Evolutionary conservation across 108 stramenopile genomes (phyloP).

Genomic region (Schizochytrium sp.): DNA sequence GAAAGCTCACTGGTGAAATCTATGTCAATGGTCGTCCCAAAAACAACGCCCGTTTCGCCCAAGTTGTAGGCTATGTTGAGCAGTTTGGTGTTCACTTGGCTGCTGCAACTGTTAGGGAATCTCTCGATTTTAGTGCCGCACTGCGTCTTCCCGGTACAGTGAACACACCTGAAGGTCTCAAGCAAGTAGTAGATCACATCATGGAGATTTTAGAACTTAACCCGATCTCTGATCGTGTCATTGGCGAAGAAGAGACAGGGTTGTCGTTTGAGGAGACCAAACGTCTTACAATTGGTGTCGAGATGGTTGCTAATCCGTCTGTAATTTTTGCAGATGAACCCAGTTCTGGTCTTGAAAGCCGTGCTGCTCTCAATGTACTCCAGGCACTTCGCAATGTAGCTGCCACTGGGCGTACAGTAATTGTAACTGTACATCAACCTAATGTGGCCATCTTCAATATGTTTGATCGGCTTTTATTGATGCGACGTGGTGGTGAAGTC

Average conservation of each 20-base stretch:
- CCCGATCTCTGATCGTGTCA: slow-evolving; percentile 75
- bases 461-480: slow-evolving; percentile 81
- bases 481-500: slow-evolving; percentile 84
- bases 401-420: slow-evolving; percentile 78
- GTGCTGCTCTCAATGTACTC: slow-evolving; percentile 80
- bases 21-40: slow-evolving; percentile 84
- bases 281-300: slow-evolving; percentile 81
- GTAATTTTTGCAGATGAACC: slow-evolving; percentile 80
- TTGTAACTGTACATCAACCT: slow-evolving; percentile 88
- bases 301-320: slow-evolving; percentile 83
- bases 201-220: slow-evolving; percentile 84
- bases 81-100: slow-evolving; percentile 89
- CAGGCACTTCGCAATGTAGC: slow-evolving; percentile 70
- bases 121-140: slow-evolving; percentile 85
- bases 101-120: slow-evolving; percentile 85
- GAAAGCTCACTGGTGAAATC: slow-evolving; percentile 83
- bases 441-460: slow-evolving; percentile 83
- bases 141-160: slow-evolving; percentile 78
- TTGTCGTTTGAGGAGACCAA: slow-evolving; percentile 82
- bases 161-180: neutral
- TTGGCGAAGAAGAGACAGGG: slow-evolving; percentile 81
- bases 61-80: slow-evolving; percentile 85
- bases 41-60: slow-evolving; percentile 69
- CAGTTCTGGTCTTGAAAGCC: slow-evolving; percentile 79
- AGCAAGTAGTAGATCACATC: slow-evolving; percentile 82